A percentile compares a stretch with the other conserved stretches of the same genome.
These are phyloP conservation scores for Arthrobotrys sphaeroides DNA, from an alignment of 2,329 filamentous ascomycete genomes.

Conservation along the genomic window DNA sequence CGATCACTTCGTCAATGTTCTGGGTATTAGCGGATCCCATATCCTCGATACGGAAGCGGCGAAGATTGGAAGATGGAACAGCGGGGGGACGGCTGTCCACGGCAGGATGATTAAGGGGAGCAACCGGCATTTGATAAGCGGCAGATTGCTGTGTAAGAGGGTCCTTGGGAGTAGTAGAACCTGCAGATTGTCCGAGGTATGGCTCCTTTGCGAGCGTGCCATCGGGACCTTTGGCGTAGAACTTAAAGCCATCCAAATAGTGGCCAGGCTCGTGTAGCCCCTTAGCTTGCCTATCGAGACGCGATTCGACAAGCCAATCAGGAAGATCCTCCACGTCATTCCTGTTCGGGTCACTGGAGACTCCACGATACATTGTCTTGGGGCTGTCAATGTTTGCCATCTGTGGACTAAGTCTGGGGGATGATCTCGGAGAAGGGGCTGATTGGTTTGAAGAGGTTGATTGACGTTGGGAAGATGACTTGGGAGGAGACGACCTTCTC, in stretches of 20 bases:
- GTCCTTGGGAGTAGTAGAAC: not conserved
- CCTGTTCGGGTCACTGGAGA: not conserved
- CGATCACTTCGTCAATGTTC: not conserved
- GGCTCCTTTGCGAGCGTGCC: not conserved
- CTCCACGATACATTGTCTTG: slow-evolving; percentile 18
- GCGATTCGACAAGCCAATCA: slow-evolving; percentile 21
- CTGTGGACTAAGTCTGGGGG: too few species aligned
- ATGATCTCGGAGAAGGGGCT: too few species aligned
- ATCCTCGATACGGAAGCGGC: not conserved
- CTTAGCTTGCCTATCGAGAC: slow-evolving; percentile 1
- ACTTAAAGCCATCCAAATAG: not conserved
- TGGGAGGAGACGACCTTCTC: not conserved
- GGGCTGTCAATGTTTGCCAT: not conserved
- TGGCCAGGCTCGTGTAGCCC: slow-evolving; percentile 23
- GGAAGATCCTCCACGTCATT: not conserved
- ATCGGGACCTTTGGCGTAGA: not conserved
- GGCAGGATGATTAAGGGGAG: not conserved
- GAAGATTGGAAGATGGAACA: not conserved
- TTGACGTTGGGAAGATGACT: too few species aligned
- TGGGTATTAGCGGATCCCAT: not conserved
- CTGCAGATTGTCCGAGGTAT: not conserved
- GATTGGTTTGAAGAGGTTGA: too few species aligned
- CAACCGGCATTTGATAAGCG: not conserved
- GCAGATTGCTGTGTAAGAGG: not conserved
- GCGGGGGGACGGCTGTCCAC: not conserved